These are phyloP conservation scores for Verticillium nonalfalfae DNA, from an alignment of 2,329 filamentous ascomycete genomes.

Conservation along the genomic window DNA sequence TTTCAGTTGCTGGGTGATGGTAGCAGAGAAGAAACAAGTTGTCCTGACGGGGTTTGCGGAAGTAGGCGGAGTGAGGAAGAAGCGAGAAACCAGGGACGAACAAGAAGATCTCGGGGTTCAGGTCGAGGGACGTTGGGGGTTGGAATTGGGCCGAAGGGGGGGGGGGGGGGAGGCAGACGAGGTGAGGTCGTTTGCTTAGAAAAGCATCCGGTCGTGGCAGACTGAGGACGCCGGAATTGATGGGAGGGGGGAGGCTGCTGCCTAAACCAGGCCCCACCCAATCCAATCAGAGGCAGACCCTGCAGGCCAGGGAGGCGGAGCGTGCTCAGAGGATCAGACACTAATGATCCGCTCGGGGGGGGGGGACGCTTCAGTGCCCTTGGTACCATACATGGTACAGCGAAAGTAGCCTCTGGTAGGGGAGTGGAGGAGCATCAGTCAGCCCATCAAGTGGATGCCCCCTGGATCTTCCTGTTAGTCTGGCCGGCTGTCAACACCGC, in stretches of 20 bases:
- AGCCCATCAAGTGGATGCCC: not conserved
- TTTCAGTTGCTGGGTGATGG: not conserved
- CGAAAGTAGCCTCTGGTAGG: not conserved
- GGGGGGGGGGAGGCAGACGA: not conserved
- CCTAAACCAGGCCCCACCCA: slow-evolving; percentile 15
- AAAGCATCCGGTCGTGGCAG: slow-evolving; percentile 7
- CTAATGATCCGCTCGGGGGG: not conserved
- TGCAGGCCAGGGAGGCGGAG: slow-evolving; percentile 19
- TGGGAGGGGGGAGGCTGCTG: slow-evolving; percentile 20
- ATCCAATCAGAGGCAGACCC: slow-evolving; percentile 14
- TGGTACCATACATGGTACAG: too few species aligned
- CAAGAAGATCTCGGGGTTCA: not conserved
- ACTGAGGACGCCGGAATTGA: slow-evolving; percentile 12
- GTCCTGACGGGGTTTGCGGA: not conserved
- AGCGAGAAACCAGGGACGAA: not conserved
- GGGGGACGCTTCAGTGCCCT: too few species aligned
- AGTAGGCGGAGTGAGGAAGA: not conserved
- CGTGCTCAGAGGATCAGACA: slow-evolving; percentile 1
- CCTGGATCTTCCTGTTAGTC: too few species aligned
- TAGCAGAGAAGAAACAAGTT: not conserved
- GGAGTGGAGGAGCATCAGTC: not conserved
- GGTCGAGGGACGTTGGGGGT: slow-evolving; percentile 2
- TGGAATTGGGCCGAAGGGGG: too few species aligned
- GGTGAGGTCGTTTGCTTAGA: slow-evolving; percentile 11
- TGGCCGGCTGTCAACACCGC: not conserved